Base-by-base conservation (phyloP, 75 land plant species). In the Pseudotsuga menziesii region DNA sequence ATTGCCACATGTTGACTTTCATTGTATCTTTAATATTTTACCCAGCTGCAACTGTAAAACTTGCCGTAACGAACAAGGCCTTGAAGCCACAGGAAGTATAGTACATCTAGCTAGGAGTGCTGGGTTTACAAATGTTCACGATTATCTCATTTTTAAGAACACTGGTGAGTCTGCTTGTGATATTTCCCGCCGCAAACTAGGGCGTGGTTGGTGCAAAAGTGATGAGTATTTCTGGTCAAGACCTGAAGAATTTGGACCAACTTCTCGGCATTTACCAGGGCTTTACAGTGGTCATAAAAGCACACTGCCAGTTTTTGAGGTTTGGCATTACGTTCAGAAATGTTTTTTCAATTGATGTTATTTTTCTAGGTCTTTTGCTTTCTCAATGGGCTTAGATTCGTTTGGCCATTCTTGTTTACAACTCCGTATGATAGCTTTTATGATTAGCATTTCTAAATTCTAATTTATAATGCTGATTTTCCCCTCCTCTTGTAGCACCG, bases 31-130 rank as follows among this genome's bases (percentile, higher is more conserved):
- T 22, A 35, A 39, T 66, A 39, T 66, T 20, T 67, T 67, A 44
- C n/a, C 61, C 82, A 86, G 88, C 71, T 86, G 88, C 80, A 86
- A 80, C 63, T 86, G 85, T 80, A 76, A 79, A 26, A 79, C 80
- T 55, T 86, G 85, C 60, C 76, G 86, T 19, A 84, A 80, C 69
- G 78, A 39, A 19, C 66, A 66, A 44, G 82, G 80, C 26, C 63
- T 75, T 57, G 52, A 56, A 62, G 80, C 82, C 25, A 80, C 83
- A 22, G 87, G 87, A 13, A 23, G 44, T 4, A 14, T 80, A 16
- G 8, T 74, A 15, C 20, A 64, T 16, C 67, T 29, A n/a, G 82
- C 82, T 57, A 67, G 69, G 11, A 73, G 29, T 72, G 78, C 72
- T 39, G 86, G 86, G 16, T 86, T 86, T 70, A 27, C 36, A 26